Evolutionary conservation across 768 basidiomycete species (phyloP), one percentile per base, ranked within the genome.

Genomic region (Hericium coralloides): DNA sequence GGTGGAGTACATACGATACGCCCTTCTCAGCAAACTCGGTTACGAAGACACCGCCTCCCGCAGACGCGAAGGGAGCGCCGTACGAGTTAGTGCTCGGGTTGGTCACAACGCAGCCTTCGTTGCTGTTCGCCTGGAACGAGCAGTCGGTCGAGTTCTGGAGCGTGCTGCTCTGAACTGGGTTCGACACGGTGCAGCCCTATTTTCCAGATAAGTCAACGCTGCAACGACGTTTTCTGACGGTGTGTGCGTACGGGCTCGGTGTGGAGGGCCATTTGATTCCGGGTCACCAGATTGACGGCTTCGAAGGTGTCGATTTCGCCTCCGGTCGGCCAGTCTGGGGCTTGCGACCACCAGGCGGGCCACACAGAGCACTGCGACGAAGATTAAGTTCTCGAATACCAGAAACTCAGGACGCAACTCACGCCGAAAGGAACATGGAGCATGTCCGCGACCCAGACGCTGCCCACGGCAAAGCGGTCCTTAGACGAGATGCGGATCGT

Each of bases 261-360:
- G 67, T 92, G 91, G 15, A 92, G 72, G 0, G 91, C 77, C 77
- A 87, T 82, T 66, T 87, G 85, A 59, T 85, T 89, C 55, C 74
- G 71, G 3, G 75, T 74, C 43, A 78, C 78, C 51, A 78, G 66
- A 69, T 94, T 93, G 60, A 93, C 84, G 37, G 83, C 87, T 68
- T 94, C 54, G 18, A 55, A 55, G 15, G 54, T 55, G 25, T 55
- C 54, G 25, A 55, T 55, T 31, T 55, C 54, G 31, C 54, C 54
- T 26, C 54, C 54, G 9, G 54, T 18, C 9, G 45, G 45, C 41
- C 45, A 47, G 25, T 26, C 31, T 17, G 45, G 26, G 12, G 47
- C 43, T 12, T 55, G 43, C 26, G 54, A 55, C 54, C 54, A 55
- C 1, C 1, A 55, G 25, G 54, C 54, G 4, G 43, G 43, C 54